Base-by-base conservation (phyloP, 108 stramenopile species). In the Pseudonitzschia pungens region DNA sequence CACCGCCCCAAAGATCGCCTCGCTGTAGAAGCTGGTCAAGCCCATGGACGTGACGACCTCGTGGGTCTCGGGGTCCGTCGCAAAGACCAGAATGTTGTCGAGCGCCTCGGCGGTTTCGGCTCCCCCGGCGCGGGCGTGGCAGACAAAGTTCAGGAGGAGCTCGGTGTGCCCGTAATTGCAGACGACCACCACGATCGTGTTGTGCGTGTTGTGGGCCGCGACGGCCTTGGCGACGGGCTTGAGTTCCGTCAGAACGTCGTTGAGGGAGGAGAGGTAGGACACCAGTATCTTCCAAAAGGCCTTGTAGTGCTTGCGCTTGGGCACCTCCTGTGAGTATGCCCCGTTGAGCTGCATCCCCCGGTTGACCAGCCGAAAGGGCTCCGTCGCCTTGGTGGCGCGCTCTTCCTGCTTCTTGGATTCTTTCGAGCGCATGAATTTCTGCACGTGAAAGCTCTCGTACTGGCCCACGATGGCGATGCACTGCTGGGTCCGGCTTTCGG, bases 81-180 rank as follows among this genome's bases (percentile, higher is more conserved):
- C 81, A 68, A 90, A 90, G 12, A 88, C 85, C 64, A 90, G 67
- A 7, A 88, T 72, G 52, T 80, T 79, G 12, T 69, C 71, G 77
- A 84, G 50, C 0, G 36, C 22, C n/a, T 50, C 66, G 2, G 20
- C 3, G 20, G 50, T 51, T 44, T 81, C 80, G 31, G 81, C 55
- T 27, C 83, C 83, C 60, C 70, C 71, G 31, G 69, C 51, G n/a
- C 57, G 79, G 33, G 85, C 82, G 31, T 69, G 52, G 32, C 69
- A 69, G 53, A 69, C 53, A 20, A 69, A 92, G 51, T 95, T 95
- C 36, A 80, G 72, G 11, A 95, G 73, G n/a, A 95, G 60, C 74
- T 92, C 91, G 53, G 81, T 77, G 69, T 92, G 89, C 20, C 94
- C 94, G 69, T 73, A 70, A 68, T 95, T 95, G 12, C 84, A 83